phyloP scores from a whole-genome alignment of 768 basidiomycete genomes.

The Agrocybe praecox region DNA sequence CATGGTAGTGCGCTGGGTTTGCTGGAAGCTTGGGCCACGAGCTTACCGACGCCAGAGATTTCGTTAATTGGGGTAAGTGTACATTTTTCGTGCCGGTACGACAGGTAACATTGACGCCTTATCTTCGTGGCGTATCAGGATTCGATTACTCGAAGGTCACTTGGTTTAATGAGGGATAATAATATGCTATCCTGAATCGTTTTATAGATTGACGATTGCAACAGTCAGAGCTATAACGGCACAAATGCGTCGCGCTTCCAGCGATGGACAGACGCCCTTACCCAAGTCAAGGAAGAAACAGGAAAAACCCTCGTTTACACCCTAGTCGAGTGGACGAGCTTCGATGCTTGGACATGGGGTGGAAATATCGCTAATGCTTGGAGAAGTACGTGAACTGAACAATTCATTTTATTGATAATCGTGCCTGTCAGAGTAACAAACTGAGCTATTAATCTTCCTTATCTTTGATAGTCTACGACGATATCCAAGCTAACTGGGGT shows the following conservation, averaged over 20 bases:
- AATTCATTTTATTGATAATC: neutral
- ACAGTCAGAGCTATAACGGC: neutral
- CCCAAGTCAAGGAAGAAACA: neutral
- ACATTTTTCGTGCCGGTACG: slow-evolving; percentile 55
- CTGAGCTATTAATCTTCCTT: neutral
- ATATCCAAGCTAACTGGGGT: neutral
- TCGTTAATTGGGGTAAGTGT: slow-evolving; percentile 49
- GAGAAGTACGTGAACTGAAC: neutral
- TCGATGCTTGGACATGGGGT: neutral
- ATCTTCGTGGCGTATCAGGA: neutral
- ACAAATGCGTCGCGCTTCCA: neutral
- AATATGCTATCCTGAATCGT: neutral
- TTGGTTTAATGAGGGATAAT: neutral
- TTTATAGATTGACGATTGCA: neutral
- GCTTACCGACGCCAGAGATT: slow-evolving; percentile 51
- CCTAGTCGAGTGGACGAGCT: neutral
- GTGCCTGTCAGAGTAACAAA: neutral
- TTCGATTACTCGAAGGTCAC: neutral
- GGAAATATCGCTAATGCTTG: neutral
- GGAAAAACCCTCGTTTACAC: neutral
- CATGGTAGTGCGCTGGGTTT: slow-evolving; percentile 44
- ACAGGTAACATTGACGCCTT: neutral
- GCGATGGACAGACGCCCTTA: neutral
- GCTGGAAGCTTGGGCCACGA: slow-evolving; percentile 60
- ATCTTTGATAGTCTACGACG: neutral